A percentile compares a stretch with the other conserved stretches of the same genome.
Evolutionary conservation across 2,329 filamentous ascomycete genomes (phyloP).

Genomic region (Arthrobotrys pseudoclavata): DNA sequence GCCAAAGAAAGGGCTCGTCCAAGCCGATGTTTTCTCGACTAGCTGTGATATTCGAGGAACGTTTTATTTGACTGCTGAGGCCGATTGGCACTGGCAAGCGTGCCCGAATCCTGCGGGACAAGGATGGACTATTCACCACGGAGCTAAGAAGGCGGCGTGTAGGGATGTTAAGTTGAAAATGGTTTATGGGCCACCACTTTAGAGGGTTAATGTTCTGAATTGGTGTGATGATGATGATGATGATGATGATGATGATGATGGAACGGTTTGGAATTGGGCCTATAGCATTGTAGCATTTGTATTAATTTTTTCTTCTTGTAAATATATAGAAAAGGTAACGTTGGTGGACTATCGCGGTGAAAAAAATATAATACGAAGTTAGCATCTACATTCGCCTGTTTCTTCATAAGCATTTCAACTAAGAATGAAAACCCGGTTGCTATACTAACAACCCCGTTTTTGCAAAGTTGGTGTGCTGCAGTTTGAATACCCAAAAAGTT

Average conservation of each 20-base stretch:
- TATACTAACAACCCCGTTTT: too few relatives aligned
- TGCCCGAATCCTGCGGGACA: slow-evolving; percentile 25
- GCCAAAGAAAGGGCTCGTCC: slow-evolving; percentile 7
- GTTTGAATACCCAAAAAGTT: too few relatives aligned
- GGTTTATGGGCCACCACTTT: slow-evolving; percentile 55
- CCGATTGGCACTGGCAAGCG: slow-evolving; percentile 46
- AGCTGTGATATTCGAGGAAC: slow-evolving; percentile 50
- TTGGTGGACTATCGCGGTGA: too few relatives aligned
- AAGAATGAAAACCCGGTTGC: too few relatives aligned
- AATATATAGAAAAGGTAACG: neutral
- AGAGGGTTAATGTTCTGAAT: neutral
- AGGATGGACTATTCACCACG: slow-evolving; percentile 46
- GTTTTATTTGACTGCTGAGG: slow-evolving; percentile 46
- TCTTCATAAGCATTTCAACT: too few relatives aligned
- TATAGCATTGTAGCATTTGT: neutral
- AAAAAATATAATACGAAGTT: neutral
- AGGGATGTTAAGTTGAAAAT: slow-evolving; percentile 55
- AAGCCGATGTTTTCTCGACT: slow-evolving; percentile 47
- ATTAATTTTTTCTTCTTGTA: neutral
- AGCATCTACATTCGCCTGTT: neutral
- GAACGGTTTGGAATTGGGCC: neutral
- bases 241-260: neutral
- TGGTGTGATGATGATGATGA: neutral
- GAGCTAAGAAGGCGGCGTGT: slow-evolving; percentile 29
- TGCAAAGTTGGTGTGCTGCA: neutral